Base-by-base conservation (phyloP, 2,329 filamentous ascomycete genomes). In the Arthrobotrys iridis region DNA sequence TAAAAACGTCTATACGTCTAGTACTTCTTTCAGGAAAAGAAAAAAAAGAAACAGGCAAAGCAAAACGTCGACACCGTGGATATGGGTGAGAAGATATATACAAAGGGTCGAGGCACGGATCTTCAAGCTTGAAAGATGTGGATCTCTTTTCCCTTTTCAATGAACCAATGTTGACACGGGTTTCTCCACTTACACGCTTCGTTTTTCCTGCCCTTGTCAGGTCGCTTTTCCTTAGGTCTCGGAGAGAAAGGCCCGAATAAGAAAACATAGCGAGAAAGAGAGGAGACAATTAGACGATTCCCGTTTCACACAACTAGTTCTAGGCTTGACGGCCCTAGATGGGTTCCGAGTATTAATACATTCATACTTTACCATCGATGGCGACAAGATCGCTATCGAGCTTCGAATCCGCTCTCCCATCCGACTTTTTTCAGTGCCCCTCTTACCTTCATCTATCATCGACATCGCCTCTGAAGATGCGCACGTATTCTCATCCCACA, bases 181-280 rank as follows among this genome's bases (percentile, higher is more conserved):
- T 46, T 52, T 55, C 65, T 62, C 43, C 55, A 62, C 37, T 48
- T 68, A 55, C 59, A 71, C 57, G 57, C 28, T 64, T 50, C 52
- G 40, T 45, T 46, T 24, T 59, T 57, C 41, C 24, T 59, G 52
- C 55, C 65, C 65, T 52, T 52, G 65, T 68, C 65, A 26, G 13
- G 50, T 37, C 18, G 30, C 30, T 45, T 20, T 55, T 48, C 58
- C 30, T 64, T 64, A 26, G 66, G 66, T 71, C 46, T 65, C 68
- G 68, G 68, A 73, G 68, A 74, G 60, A 60, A 74, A 66, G 45
- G 18, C 68, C 68, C 68, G 68, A 74, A 74, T 59, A 74, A 74
- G 68, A 74, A 74, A 74, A 66, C 46, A 65, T 66, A 60, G 68
- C 68, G 60, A 74, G 68, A 74, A 74, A 13, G 37, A 41, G 64